Base-by-base conservation (phyloP, 169 alveolate species). In the Eimeria tenella region DNA sequence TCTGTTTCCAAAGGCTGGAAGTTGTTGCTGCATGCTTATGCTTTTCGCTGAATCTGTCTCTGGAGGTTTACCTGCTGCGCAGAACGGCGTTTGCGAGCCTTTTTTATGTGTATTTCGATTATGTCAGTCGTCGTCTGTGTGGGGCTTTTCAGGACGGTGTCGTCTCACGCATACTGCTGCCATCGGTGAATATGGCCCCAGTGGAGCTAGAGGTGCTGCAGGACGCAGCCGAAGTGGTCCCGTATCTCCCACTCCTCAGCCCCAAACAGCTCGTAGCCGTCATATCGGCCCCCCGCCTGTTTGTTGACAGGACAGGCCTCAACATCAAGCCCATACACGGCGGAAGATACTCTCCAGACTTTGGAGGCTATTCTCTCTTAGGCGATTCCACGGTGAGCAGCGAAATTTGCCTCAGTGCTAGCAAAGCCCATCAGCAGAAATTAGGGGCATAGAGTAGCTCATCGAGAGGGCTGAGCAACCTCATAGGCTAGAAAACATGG, bases 281-380 rank as follows among this genome's bases (percentile, higher is more conserved):
- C 84, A 96, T 92, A 60, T 82, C 97, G 13, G 96, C 97, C 55
- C 98, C 98, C 19, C 93, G 98, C 94, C 93, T 97, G 83, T 96
- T 97, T 93, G 93, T 97, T 65, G 98, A 97, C 82, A 94, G 98
- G 83, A 97, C 98, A 6, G 98, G 98, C 10, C 89, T 96, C 55
- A 96, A 97, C 9, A 89, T 97, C 13, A 83, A 95, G 65, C 97
- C 97, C 1, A 89, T 93, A 25, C 96, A 95, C 90, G 94, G 94
- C n/a, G 94, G 94, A 42, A 95, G 92, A 21, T 93, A 92, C 79
- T 95, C 93, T 82, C 97, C 97, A 50, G 95, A 94, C 56, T 93
- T 96, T 81, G 95, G 96, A 70, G 97, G 97, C 23, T 81, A 81
- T 53, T 91, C 96, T 82, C 94, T 97, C 84, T 95, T 74, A 63